Conservation (phyloP, 257 asterid genomes). For the Vinca minor region DNA sequence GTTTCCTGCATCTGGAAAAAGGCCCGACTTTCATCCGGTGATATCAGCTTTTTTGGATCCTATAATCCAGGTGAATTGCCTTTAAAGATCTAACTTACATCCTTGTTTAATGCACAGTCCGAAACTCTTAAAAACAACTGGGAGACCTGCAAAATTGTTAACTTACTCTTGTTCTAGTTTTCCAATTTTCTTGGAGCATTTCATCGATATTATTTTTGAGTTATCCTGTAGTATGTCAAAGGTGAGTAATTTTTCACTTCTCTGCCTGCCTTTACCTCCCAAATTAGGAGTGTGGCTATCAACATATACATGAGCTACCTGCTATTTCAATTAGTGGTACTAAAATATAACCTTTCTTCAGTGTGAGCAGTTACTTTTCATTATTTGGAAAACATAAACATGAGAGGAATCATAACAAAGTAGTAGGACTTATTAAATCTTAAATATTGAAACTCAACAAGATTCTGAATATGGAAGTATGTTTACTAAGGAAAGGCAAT, state of each 20-base stretch:
- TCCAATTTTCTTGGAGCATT: not conserved
- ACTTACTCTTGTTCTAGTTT: not conserved
- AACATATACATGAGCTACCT: not conserved
- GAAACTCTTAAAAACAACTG: not conserved
- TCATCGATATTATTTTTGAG: not conserved
- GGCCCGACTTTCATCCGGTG: slow-evolving; percentile 76
- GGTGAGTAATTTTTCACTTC: not conserved
- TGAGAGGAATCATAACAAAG: too few species aligned
- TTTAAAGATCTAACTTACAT: not conserved
- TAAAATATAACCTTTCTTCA: not conserved
- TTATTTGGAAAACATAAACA: too few species aligned
- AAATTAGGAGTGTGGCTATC: not conserved
- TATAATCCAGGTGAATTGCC: slow-evolving; percentile 64
- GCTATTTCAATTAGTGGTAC: not conserved
- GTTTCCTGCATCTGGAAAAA: slow-evolving; percentile 66
- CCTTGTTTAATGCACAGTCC: not conserved
- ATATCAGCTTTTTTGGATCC: slow-evolving; percentile 95
- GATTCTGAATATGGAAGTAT: too few species aligned
- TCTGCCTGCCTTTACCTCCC: too few species aligned
- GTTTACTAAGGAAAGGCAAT: too few species aligned
- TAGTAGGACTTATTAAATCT: too few species aligned
- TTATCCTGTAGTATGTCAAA: not conserved
- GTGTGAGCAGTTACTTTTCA: not conserved
- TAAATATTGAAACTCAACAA: too few species aligned
- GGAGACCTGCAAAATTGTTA: not conserved